Evolutionary conservation across 441 rosid species (phyloP), one percentile per base, ranked within the genome.

Genomic region (Populus trichocarpa): DNA sequence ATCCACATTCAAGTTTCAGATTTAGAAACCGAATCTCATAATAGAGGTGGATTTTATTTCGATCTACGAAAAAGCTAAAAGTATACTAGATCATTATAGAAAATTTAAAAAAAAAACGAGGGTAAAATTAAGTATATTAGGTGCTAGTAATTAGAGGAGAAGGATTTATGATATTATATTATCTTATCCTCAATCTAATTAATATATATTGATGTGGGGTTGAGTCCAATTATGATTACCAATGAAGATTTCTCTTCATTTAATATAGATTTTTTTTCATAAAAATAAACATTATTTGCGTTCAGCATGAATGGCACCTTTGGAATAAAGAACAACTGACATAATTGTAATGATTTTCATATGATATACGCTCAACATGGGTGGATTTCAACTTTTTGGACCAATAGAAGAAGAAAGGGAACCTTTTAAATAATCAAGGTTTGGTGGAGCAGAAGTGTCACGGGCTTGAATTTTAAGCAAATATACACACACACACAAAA

Each of bases 371-470:
- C 28, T 74, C 71, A 63, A 22, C 59, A 78, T 75, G 38, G 75
- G 23, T 74, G 65, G 73, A 72, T 73, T 86, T 87, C 81, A 79
- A 76, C 84, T 80, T 71, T 76, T 76, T 71, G 46, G 75, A 71
- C 86, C 88, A 78, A 82, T 82, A 25, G 67, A 42, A 71, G 68
- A 76, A 69, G 33, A 75, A 72, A 63, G 32, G 53, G 69, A 79
- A 35, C 59, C 71, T 73, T 65, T 57, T 70, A 73, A 81, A 77
- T 69, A 76, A 3, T 20, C 6, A 50, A 75, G 81, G 82, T 85
- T 85, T 80, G 90, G 89, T 83, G 76, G 76, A 5, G 74, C 71
- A 68, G 59, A 35, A 78, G 83, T 50, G 72, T 70, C 84, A 82
- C 78, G 79, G 83, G 65, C 75, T 81, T 80, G 53, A 74, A 70